A percentile compares a stretch with the other conserved stretches of the same genome.
phyloP scores from a whole-genome alignment of 495 filamentous ascomycete genomes.

The Xylaria sp. region DNA sequence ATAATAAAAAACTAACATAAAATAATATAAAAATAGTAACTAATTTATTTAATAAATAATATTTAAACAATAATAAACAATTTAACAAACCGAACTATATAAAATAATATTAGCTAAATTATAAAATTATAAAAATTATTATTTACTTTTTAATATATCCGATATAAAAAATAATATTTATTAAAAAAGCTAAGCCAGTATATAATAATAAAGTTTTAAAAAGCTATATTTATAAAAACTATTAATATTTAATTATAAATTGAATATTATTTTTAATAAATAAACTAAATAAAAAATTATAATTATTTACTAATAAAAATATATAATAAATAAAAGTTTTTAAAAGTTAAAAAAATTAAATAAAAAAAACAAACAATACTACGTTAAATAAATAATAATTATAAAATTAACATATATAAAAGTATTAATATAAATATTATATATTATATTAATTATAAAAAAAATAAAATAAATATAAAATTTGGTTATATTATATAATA shows the following conservation, averaged over 20 bases:
- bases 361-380: not conserved
- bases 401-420: not conserved
- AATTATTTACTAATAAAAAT: not conserved
- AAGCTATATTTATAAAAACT: not conserved
- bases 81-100: not conserved
- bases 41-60: not conserved
- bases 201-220: too few species aligned
- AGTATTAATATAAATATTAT: not conserved
- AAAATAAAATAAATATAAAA: not conserved
- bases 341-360: not conserved
- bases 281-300: not conserved
- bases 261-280: not conserved
- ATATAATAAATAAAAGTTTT: not conserved
- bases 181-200: not conserved
- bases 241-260: not conserved
- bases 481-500: not conserved
- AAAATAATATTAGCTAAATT: not conserved
- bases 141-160: not conserved
- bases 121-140: not conserved
- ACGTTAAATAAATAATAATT: not conserved
- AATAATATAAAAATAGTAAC: constrained; percentile 7
- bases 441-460: not conserved
- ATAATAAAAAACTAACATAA: not conserved
- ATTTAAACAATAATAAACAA: not conserved
- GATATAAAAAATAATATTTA: not conserved